phyloP scores from a whole-genome alignment of 345 rosid species.

The Brassica juncea region DNA sequence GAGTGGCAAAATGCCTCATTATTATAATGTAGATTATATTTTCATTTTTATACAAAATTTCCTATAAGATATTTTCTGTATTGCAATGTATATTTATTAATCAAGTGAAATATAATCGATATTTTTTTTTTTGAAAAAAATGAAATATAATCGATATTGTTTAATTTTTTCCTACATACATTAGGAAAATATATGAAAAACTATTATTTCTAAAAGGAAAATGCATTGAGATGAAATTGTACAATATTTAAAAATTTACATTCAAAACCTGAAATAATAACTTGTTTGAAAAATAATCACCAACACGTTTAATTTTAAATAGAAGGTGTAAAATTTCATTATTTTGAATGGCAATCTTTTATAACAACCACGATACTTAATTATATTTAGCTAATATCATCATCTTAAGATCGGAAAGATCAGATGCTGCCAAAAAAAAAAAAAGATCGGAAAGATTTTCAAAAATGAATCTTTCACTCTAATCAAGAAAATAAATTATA shows the following conservation, averaged over 20 bases:
- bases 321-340: neutral
- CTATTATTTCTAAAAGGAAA: neutral
- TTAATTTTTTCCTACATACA: neutral
- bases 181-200: neutral
- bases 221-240: neutral
- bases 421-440: no score
- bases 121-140: neutral
- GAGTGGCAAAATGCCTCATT: no score
- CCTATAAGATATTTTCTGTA: no score
- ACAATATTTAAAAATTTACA: neutral
- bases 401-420: neutral
- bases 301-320: neutral
- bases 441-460: neutral
- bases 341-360: neutral
- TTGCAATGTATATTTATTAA: neutral
- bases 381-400: neutral
- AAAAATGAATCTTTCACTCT: neutral
- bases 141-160: neutral
- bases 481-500: neutral
- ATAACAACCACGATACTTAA: neutral
- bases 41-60: no score
- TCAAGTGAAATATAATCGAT: neutral
- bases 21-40: no score
- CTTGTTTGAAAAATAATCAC: neutral
- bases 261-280: no score